Conservation (phyloP, 352 stramenopile genomes). For the Phytophthora hibernalis region DNA sequence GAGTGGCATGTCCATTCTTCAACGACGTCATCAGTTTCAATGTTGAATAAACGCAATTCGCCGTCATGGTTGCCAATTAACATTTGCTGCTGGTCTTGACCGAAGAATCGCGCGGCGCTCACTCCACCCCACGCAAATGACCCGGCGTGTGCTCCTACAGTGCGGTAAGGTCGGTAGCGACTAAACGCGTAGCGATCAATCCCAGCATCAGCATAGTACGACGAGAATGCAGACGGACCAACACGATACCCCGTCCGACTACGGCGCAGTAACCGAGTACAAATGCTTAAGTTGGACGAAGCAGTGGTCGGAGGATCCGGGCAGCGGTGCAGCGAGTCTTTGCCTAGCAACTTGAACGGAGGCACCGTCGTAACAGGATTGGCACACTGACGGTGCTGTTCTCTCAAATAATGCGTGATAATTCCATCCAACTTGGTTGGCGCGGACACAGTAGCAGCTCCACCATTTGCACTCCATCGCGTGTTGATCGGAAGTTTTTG, state of each 20-base stretch:
- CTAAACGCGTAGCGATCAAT: conserved; percentile 85
- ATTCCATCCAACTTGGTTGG: conserved; percentile 81
- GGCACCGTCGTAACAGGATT: conserved; percentile 89
- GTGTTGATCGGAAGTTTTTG: conserved; percentile 48
- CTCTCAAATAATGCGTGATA: conserved; percentile 87
- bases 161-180: conserved; percentile 74
- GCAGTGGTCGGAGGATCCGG: conserved; percentile 62
- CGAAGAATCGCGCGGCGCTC: conserved; percentile 72
- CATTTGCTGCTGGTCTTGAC: conserved; percentile 66
- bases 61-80: conserved; percentile 82
- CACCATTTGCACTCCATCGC: conserved; percentile 36
- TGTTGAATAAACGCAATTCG: conserved; percentile 63
- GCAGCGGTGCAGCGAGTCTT: conserved; percentile 69
- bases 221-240: conserved; percentile 52
- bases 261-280: conserved; percentile 61
- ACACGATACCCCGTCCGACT: conserved; percentile 55
- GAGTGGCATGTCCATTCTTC: conserved; percentile 81
- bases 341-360: conserved; percentile 80
- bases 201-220: conserved; percentile 64
- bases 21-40: conserved; percentile 69
- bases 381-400: conserved; percentile 89
- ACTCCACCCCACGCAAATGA: conserved; percentile 66
- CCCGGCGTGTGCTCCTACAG: conserved; percentile 56
- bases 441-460: conserved; percentile 10
- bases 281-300: conserved; percentile 71